Percentiles rank a stretch among this genome's conserved stretches.
These are phyloP conservation scores for Rhodomyrtus tomentosa DNA, from an alignment of 345 rosid species.

Conservation along the genomic window DNA sequence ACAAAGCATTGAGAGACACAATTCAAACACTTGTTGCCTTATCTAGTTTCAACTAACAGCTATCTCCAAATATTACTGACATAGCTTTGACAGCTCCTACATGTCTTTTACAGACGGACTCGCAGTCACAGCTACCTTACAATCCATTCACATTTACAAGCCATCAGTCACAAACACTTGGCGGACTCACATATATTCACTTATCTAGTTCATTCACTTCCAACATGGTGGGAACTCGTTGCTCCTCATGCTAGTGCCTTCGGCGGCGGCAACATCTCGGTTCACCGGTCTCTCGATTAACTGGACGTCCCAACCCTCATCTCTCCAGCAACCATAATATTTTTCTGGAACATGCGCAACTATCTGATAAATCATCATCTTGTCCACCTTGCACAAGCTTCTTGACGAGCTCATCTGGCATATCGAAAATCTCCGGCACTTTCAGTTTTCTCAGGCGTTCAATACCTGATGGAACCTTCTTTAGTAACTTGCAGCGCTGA, in stretches of 20 bases:
- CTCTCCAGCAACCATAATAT: conserved; percentile 13
- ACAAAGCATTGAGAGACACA: not conserved
- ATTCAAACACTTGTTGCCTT: not conserved
- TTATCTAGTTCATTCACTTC: not conserved
- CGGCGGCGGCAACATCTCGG: no score
- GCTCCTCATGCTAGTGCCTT: conserved; percentile 1
- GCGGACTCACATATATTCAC: not conserved
- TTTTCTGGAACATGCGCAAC: conserved; percentile 19
- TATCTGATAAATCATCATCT: conserved; percentile 8
- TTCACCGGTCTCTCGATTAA: conserved; percentile 6
- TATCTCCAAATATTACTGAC: not conserved
- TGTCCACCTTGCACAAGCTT: conserved; percentile 1
- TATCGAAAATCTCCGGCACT: conserved; percentile 15
- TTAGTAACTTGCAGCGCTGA: conserved; percentile 12
- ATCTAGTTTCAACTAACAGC: no score
- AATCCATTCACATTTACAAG: not conserved
- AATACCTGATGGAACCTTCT: conserved; percentile 16
- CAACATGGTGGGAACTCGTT: conserved; percentile 6
- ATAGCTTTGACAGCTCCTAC: not conserved
- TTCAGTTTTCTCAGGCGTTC: conserved; percentile 15
- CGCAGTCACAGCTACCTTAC: not conserved
- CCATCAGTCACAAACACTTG: not conserved
- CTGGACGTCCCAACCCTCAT: conserved; percentile 19
- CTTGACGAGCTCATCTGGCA: conserved; percentile 18
- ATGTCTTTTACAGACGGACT: not conserved